phyloP scores from a whole-genome alignment of 306 rosid genomes.

The Calophaca sinica region DNA sequence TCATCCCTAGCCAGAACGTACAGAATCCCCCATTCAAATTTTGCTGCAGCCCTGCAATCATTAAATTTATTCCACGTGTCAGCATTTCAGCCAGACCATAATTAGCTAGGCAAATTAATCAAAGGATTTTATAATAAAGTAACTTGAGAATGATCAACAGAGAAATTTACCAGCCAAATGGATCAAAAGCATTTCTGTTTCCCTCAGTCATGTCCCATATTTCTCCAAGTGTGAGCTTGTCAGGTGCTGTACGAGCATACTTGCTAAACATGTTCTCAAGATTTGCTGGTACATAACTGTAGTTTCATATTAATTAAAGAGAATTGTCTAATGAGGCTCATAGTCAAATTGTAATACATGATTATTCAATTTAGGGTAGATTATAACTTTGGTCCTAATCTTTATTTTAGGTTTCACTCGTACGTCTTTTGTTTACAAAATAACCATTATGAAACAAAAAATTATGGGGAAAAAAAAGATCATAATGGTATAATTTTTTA shows the following conservation, averaged over 20 bases:
- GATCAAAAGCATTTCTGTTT: constrained; percentile 67
- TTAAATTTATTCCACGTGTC: background rate
- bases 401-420: no score
- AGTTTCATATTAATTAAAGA: constrained; percentile 23
- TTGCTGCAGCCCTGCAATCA: constrained; percentile 63
- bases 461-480: no score
- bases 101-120: no score
- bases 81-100: constrained; percentile 10
- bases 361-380: background rate
- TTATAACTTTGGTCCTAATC: no score
- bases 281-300: constrained; percentile 71
- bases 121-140: no score
- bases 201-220: constrained; percentile 86
- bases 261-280: constrained; percentile 79
- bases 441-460: no score
- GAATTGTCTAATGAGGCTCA: background rate
- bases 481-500: no score
- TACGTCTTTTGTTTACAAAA: no score
- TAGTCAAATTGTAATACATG: background rate
- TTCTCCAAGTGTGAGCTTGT: constrained; percentile 70
- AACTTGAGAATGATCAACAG: no score
- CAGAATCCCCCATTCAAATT: constrained; percentile 72
- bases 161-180: constrained; percentile 68
- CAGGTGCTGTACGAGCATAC: constrained; percentile 68
- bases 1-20: constrained; percentile 80